Percentiles rank a stretch among this genome's conserved stretches.
Conservation (phyloP, 192 early-diverging fungal species). For the Coemansia javaensis region DNA sequence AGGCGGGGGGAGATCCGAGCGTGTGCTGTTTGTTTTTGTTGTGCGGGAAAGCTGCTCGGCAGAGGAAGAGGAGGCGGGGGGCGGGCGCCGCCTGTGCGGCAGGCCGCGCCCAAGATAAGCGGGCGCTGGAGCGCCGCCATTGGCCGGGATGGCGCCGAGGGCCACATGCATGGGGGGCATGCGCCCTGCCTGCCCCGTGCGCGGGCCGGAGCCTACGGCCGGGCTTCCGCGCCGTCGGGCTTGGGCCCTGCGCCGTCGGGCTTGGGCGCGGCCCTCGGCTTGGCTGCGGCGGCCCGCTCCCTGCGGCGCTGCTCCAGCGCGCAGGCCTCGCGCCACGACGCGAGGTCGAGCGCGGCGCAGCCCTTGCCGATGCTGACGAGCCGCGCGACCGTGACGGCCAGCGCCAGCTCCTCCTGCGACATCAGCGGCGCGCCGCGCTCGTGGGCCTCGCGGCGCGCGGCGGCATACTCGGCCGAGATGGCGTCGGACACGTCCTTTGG, state of each 20-base stretch:
- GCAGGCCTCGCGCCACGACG: conserved; percentile 43
- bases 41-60: background rate
- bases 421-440: conserved; percentile 31
- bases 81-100: no score
- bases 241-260: no score
- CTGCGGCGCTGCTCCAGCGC: conserved; percentile 18
- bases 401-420: conserved; percentile 41
- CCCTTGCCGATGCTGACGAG: conserved; percentile 47
- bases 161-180: background rate
- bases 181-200: no score
- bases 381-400: conserved; percentile 37
- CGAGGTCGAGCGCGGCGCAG: conserved; percentile 21
- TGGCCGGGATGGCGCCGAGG: background rate
- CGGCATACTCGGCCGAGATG: conserved; percentile 49
- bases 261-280: background rate
- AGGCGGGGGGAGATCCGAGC: no score
- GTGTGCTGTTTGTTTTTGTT: conserved; percentile 10
- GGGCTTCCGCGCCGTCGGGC: no score
- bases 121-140: conserved; percentile 9
- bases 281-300: conserved; percentile 5
- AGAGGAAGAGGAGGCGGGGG: background rate
- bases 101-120: conserved; percentile 12
- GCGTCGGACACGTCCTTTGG: conserved; percentile 60
- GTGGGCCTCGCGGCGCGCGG: conserved; percentile 26
- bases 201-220: no score